Evolutionary conservation across 495 filamentous ascomycete species (phyloP), one percentile per base, ranked within the genome.

Genomic region (Staphylotrichum tortipilum): DNA sequence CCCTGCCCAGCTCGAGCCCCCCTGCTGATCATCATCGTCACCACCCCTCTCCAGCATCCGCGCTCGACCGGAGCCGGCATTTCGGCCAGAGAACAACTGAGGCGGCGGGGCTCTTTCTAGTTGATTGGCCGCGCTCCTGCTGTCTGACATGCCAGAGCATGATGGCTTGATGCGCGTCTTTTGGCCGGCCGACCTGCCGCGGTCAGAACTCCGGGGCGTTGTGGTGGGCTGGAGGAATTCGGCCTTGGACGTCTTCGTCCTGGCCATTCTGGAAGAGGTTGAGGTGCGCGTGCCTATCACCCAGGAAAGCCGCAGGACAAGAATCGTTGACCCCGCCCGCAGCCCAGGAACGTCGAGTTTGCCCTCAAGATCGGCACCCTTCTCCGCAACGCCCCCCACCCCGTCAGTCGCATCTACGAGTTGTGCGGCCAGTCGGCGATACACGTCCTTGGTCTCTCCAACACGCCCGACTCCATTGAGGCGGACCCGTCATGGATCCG

Each of bases 111-210:
- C 53, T 97, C 92, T 51, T 97, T 97, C 74, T 98, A 80, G 75
- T 35, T 53, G 54, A 53, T 57, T 56, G 53, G 52, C 59, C 50
- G 59, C 54, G 55, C 54, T 39, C 52, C 44, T 18, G 36, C 61
- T 49, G 52, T 55, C 61, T 70, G 73, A 74, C 83, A 79, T 83
- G 90, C 88, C 84, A 80, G 83, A 89, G 78, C 73, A 94, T 86
- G 86, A 95, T 88, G 87, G 86, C 57, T 73, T 97, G 75, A 85
- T 97, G 80, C 85, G 92, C 67, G 80, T 99, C 72, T 97, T 99
- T 69, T 99, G 92, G 92, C 92, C 92, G 53, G 83, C 84, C 52
- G 89, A 97, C 72, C 80, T 86, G 31, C 74, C 82, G 21, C 79
- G 82, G 61, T 84, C 77, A 19, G 81, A 81, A 44, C 70, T 75